Conservation (phyloP, 2,329 filamentous ascomycete species). For the Cordyceps militaris region DNA sequence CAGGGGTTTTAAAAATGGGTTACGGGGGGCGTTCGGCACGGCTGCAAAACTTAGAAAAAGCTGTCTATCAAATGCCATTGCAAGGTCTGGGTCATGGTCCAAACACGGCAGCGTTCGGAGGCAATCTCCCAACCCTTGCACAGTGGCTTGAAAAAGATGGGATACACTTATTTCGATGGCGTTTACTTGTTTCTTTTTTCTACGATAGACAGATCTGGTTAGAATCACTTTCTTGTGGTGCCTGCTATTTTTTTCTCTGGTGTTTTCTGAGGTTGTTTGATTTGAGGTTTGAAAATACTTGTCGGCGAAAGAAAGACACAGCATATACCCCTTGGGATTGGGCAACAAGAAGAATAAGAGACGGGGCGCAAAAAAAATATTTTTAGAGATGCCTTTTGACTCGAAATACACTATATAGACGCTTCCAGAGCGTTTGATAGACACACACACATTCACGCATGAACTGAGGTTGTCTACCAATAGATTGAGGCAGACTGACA, state of each 20-base stretch:
- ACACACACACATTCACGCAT: background rate
- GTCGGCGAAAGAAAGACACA: background rate
- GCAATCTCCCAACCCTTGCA: background rate
- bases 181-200: background rate
- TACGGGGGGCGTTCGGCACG: background rate
- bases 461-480: background rate
- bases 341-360: background rate
- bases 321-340: conserved; percentile 4
- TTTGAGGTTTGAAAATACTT: background rate
- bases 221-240: conserved; percentile 3
- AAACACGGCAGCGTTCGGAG: too few relatives aligned
- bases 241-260: background rate
- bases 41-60: background rate
- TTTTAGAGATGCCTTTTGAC: background rate
- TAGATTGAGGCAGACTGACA: background rate
- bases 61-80: background rate
- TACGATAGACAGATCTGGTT: conserved; percentile 11
- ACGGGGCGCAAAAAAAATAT: background rate
- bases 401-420: background rate
- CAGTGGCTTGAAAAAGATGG: background rate
- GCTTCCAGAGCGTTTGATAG: background rate
- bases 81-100: background rate
- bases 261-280: background rate
- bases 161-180: background rate
- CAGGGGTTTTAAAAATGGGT: background rate